Percentiles rank a stretch among this genome's conserved stretches.
Conservation (phyloP, 345 rosid species). For the Stellera chamaejasme region DNA sequence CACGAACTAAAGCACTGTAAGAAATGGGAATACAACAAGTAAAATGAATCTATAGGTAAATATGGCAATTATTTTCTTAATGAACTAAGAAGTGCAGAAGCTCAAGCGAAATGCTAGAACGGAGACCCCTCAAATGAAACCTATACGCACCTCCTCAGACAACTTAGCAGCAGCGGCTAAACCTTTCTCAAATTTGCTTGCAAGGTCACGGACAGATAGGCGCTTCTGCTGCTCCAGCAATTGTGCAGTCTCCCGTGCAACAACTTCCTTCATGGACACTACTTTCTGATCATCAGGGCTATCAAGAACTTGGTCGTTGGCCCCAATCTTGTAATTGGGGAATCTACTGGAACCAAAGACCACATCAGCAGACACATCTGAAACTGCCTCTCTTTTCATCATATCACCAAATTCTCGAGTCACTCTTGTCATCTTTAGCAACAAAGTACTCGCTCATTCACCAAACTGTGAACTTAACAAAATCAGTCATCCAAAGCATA, state of each 20-base stretch:
- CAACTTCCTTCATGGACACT: slow-evolving; percentile 81
- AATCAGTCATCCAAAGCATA: too few relatives aligned
- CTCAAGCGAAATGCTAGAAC: too few relatives aligned
- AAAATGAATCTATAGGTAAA: too few relatives aligned
- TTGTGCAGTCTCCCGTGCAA: slow-evolving; percentile 82
- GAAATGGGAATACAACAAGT: too few relatives aligned
- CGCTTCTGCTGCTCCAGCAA: slow-evolving; percentile 93
- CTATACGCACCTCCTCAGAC: slow-evolving; percentile 64
- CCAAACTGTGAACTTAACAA: slow-evolving; percentile 1
- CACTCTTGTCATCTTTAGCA: slow-evolving; percentile 56
- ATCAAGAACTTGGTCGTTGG: slow-evolving; percentile 68
- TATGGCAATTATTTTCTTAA: too few relatives aligned
- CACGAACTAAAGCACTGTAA: too few relatives aligned
- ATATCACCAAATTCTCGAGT: slow-evolving; percentile 59
- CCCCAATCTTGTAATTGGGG: slow-evolving; percentile 77
- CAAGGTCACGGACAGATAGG: slow-evolving; percentile 89
- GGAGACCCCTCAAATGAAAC: neutral
- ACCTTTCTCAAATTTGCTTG: slow-evolving; percentile 87
- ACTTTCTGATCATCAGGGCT: slow-evolving; percentile 67
- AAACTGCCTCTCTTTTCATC: slow-evolving; percentile 53
- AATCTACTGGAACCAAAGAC: slow-evolving; percentile 77
- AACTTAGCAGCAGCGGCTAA: slow-evolving; percentile 94
- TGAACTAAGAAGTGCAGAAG: too few relatives aligned
- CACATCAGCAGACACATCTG: slow-evolving; percentile 82
- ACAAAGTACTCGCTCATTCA: slow-evolving; percentile 13